Evolutionary conservation across 2,329 filamentous ascomycete genomes (phyloP), one percentile per base, ranked within the genome.

Genomic region (Phoma herbarum): DNA sequence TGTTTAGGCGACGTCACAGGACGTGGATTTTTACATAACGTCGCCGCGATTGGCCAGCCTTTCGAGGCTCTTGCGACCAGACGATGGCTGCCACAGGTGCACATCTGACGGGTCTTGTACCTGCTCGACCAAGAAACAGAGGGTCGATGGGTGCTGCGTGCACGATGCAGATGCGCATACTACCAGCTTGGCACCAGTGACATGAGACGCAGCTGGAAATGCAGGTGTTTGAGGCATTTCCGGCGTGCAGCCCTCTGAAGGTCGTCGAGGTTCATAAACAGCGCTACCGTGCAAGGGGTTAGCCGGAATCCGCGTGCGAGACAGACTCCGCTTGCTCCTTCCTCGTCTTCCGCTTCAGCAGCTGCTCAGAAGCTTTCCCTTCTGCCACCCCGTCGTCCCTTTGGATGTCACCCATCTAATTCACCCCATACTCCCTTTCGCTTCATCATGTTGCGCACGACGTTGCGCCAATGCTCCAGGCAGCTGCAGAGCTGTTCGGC

Each of bases 401-500:
- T 74, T 75, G 71, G 64, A 75, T 75, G 73, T 61, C 63, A 65
- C 60, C 66, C 64, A 59, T 67, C 63, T 61, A 61, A 53, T 61
- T 48, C 55, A 49, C 63, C 54, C 56, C 65, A 60, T 44, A 51
- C 57, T 47, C 18, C 37, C 60, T 59, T 53, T 51, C 65, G 67
- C 65, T 65, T 52, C 81, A 84, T 79, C 81, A 92, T 92, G 90
- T 85, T 92, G 84, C 88, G 88, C 81, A 86, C 85, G 77, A 86
- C 88, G 67, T 79, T 91, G 68, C 84, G 84, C 72, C 84, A 84
- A 79, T 86, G 86, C 79, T 85, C 87, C 82, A 83, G 84, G 75
- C 85, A 85, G 82, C 85, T 90, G 79, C 82, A 83, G 78, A 82
- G 82, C 79, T 81, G 80, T 76, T 78, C 77, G 65, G 70, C 76